phyloP scores from a whole-genome alignment of 108 stramenopile species.

The Nannochloropsis salina region DNA sequence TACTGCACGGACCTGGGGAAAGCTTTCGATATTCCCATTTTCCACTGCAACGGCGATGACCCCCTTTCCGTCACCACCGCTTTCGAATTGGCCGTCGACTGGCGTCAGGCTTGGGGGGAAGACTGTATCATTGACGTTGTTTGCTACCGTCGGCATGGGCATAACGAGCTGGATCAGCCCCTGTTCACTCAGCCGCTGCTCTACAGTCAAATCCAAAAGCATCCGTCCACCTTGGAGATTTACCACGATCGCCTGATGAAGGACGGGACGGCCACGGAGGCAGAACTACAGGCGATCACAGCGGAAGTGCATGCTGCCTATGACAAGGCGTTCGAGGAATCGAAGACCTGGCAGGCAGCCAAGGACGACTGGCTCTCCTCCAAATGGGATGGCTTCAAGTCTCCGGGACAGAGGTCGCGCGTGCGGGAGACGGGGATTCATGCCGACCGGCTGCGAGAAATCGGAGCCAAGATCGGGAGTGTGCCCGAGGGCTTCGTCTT shows the following conservation, averaged over 20 bases:
- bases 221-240: conserved; percentile 75
- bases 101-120: conserved; percentile 63
- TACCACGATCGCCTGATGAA: conserved; percentile 62
- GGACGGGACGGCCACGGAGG: conserved; percentile 66
- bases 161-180: conserved; percentile 99
- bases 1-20: conserved; percentile 97
- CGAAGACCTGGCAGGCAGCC: conserved; percentile 71
- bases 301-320: conserved; percentile 68
- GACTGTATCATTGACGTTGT: conserved; percentile 98
- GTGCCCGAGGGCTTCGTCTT: conserved; percentile 78
- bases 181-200: conserved; percentile 93
- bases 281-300: conserved; percentile 76
- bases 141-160: conserved; percentile 96
- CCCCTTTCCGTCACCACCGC: conserved; percentile 89
- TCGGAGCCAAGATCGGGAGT: conserved; percentile 62
- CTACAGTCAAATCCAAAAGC: conserved; percentile 78
- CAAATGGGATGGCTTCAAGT: conserved; percentile 87
- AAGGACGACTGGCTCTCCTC: conserved; percentile 86
- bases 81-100: conserved; percentile 94
- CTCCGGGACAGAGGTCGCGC: conserved; percentile 68
- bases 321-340: conserved; percentile 73
- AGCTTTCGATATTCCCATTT: conserved; percentile 95
- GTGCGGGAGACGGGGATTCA: conserved; percentile 84
- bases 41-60: conserved; percentile 99
- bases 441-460: conserved; percentile 64